Evolutionary conservation across 2,329 filamentous ascomycete species (phyloP).

Genomic region (Xylariales sp.): DNA sequence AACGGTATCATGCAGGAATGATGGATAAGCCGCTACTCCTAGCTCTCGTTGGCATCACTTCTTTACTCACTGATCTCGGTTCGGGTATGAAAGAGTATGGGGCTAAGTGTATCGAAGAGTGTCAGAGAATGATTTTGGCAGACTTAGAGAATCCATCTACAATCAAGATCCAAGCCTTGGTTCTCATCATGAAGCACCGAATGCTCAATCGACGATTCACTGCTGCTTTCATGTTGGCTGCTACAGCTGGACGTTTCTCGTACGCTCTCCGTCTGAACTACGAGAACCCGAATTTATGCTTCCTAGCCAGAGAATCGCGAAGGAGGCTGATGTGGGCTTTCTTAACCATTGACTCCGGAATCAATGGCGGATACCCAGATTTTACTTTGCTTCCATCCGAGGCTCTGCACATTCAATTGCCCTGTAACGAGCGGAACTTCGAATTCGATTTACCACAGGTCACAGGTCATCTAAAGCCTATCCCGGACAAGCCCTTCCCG

Average conservation of each 20-base stretch:
- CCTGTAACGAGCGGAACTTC: conserved; percentile 46
- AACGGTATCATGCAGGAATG: conserved; percentile 52
- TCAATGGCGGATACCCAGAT: conserved; percentile 37
- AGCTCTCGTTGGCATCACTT: conserved; percentile 51
- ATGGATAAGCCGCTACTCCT: conserved; percentile 51
- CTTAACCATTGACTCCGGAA: conserved; percentile 38
- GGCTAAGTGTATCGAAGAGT: conserved; percentile 49
- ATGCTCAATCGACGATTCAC: conserved; percentile 41
- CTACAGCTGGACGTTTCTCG: conserved; percentile 41
- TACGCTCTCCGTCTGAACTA: conserved; percentile 45
- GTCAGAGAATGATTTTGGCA: conserved; percentile 46
- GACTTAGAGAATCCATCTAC: conserved; percentile 53
- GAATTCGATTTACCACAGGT: conserved; percentile 54
- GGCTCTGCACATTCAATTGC: conserved; percentile 37
- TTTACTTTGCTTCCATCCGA: conserved; percentile 41
- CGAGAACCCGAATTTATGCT: conserved; percentile 40
- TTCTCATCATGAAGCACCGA: conserved; percentile 43
- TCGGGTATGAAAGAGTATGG: conserved; percentile 48
- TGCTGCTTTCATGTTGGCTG: conserved; percentile 43
- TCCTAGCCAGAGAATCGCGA: conserved; percentile 39
- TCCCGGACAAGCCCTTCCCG: conserved; percentile 38
- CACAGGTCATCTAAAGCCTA: conserved; percentile 41
- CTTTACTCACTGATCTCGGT: conserved; percentile 50
- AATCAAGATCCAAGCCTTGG: conserved; percentile 46
- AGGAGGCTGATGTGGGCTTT: conserved; percentile 42